Percentiles rank a stretch among this genome's conserved stretches.
Evolutionary conservation across 306 rosid genomes (phyloP).

Genomic region (Sechiopsis laciniata): DNA sequence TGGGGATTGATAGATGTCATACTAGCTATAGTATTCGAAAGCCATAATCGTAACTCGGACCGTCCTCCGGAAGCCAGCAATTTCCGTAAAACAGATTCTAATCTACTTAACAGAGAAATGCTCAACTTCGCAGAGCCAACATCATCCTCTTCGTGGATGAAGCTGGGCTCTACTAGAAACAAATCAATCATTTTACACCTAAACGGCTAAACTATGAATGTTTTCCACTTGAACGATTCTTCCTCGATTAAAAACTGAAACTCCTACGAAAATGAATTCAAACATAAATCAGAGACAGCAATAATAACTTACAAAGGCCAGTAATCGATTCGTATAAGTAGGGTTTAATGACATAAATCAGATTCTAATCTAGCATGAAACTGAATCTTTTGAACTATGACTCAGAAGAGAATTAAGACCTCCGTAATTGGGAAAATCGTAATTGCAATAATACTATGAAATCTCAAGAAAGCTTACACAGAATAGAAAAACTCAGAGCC

Average conservation of each 20-base stretch:
- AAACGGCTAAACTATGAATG: neutral
- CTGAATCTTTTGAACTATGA: neutral
- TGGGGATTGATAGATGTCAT: constrained; percentile 35
- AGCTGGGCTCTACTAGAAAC: constrained; percentile 49
- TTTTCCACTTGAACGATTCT: neutral
- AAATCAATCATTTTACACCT: constrained; percentile 41
- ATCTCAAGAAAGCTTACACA: neutral
- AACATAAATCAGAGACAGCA: neutral
- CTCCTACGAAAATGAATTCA: constrained; percentile 8
- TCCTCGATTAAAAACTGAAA: neutral
- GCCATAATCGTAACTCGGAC: constrained; percentile 77
- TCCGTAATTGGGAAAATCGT: neutral
- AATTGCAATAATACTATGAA: neutral
- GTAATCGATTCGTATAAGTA: neutral
- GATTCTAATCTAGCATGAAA: neutral
- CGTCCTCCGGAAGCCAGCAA: constrained; percentile 48
- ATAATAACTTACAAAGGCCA: neutral
- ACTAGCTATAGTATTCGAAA: constrained; percentile 53
- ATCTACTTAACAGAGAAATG: constrained; percentile 46
- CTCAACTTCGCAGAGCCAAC: constrained; percentile 31
- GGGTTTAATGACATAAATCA: neutral
- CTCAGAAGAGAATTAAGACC: neutral
- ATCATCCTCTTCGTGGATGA: constrained; percentile 29
- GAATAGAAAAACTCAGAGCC: neutral
- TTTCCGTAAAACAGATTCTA: constrained; percentile 58